Base-by-base conservation (phyloP, 177 flowering plant genomes). In the Vitis hybrid region DNA sequence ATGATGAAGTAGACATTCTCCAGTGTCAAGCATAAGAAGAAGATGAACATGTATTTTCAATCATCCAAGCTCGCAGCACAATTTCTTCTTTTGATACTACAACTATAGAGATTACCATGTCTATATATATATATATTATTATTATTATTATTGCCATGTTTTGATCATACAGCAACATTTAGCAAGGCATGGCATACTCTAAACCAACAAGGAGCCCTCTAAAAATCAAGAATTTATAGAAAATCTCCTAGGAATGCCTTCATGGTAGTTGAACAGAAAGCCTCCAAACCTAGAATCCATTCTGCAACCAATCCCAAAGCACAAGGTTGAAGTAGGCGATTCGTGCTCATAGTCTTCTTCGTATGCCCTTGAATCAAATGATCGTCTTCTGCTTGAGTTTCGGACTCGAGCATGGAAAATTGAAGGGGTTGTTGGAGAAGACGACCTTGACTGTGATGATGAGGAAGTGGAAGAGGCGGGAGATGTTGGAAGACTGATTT, bases 211-310 rank as follows among this genome's bases (percentile, higher is more conserved):
- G 46, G 46, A 56, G 78, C 73, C 5, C 14, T 15, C 14, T n/a
- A 30, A 62, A 53, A 7, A 52, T 3, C 61, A 55, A 35, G 12
- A 8, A 3, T 17, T 35, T 20, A 49, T 20, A 15, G 30, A 54
- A 17, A 59, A 64, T 57, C 65, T 32, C 74, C 51, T n/a, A 62
- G 58, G 4, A 76, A 55, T 61, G 69, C 67, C 76, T 73, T 77
- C 66, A 69, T 55, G 48, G 69, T 52, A 10, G 59, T 24, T 10
- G 73, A 49, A 51, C 61, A 77, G 30, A 58, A 66, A 66, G 3
- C 79, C 68, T 73, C 55, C 14, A 27, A 50, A 17, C 66, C 70
- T 63, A 15, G 46, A n/a, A 50, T 67, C 71, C 7, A 32, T 17
- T 58, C 62, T 30, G 17, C 15, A 13, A 51, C 69, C 55, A 10